Percentiles rank a stretch among this genome's conserved stretches.
phyloP scores from a whole-genome alignment of 2,329 filamentous ascomycete genomes.

The Clarireedia hainanense region DNA sequence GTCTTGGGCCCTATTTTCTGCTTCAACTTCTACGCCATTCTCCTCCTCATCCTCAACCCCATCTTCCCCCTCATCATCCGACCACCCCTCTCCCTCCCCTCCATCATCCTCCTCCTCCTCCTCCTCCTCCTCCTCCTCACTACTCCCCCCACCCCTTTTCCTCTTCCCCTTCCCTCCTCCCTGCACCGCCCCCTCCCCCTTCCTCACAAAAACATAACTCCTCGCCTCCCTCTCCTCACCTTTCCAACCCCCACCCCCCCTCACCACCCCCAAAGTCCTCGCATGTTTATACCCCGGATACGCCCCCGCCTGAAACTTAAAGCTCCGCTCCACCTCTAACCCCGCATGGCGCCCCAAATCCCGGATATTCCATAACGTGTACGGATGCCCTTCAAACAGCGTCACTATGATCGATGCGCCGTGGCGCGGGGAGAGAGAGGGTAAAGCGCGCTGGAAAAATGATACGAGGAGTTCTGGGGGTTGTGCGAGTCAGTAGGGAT shows the following conservation, averaged over 20 bases:
- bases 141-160: constrained; percentile 23
- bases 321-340: constrained; percentile 62
- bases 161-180: constrained; percentile 19
- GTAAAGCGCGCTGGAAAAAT: constrained; percentile 53
- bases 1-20: neutral
- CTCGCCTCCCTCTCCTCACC: constrained; percentile 46
- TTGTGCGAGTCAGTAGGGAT: neutral
- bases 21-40: constrained; percentile 19
- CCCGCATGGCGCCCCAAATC: constrained; percentile 77
- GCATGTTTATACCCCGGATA: constrained; percentile 73
- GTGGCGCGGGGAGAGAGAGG: constrained; percentile 39
- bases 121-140: constrained; percentile 20
- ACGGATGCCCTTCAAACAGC: constrained; percentile 88
- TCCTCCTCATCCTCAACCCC: constrained; percentile 24
- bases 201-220: constrained; percentile 55
- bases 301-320: constrained; percentile 54
- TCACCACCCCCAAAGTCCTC: constrained; percentile 60
- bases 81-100: constrained; percentile 23
- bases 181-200: constrained; percentile 38
- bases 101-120: too few relatives aligned
- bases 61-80: constrained; percentile 29
- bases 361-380: constrained; percentile 89
- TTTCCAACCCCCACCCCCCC: constrained; percentile 40
- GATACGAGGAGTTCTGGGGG: constrained; percentile 53
- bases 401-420: constrained; percentile 66